Evolutionary conservation across 2,329 filamentous ascomycete species (phyloP).

Genomic region (Cadophora luteo-olivacea): DNA sequence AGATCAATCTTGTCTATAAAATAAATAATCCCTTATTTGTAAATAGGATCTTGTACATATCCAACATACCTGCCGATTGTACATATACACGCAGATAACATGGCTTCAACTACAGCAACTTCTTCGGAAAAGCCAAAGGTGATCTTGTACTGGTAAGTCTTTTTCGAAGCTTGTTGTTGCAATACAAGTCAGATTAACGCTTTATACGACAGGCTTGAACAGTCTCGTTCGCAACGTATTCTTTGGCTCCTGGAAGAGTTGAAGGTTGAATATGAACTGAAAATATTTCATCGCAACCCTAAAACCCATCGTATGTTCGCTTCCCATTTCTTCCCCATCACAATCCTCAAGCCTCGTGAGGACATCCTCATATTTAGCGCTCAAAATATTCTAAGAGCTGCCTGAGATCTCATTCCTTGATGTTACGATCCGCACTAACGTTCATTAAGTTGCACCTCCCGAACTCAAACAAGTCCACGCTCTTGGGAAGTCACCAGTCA

Average conservation of each 20-base stretch:
- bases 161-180: no score
- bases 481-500: slow-evolving; percentile 84
- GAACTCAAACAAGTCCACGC: slow-evolving; percentile 82
- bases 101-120: slow-evolving; percentile 18
- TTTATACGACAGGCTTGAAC: slow-evolving; percentile 33
- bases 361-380: not conserved
- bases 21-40: not conserved
- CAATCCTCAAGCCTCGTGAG: not conserved
- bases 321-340: not conserved
- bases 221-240: slow-evolving; percentile 63
- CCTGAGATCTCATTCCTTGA: not conserved
- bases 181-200: no score
- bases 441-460: slow-evolving; percentile 66
- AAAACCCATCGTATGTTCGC: slow-evolving; percentile 52
- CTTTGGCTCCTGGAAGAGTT: slow-evolving; percentile 75
- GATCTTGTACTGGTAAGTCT: slow-evolving; percentile 55
- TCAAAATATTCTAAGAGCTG: not conserved
- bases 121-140: slow-evolving; percentile 51
- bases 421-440: not conserved
- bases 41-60: not conserved
- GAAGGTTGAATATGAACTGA: slow-evolving; percentile 77
- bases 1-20: not conserved
- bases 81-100: not conserved
- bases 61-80: not conserved
- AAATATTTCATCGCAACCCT: slow-evolving; percentile 74